Percentiles rank a stretch among this genome's conserved stretches.
phyloP scores from a whole-genome alignment of 2,329 filamentous ascomycete species.

The Claviceps arundinis region DNA sequence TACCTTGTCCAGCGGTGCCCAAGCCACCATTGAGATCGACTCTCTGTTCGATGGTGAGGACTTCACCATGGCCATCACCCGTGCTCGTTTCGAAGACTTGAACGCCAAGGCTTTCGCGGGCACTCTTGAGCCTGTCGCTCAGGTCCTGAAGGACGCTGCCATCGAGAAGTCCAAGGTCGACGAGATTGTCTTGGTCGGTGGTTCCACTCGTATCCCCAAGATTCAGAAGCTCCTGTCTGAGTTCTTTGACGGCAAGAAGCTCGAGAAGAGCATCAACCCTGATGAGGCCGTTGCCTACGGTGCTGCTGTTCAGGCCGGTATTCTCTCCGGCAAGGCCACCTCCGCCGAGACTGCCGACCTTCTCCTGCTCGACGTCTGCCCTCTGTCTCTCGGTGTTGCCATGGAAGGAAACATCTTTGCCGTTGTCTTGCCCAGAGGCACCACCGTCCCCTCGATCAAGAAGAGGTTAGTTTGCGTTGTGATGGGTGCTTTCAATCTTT shows the following conservation, averaged over 20 bases:
- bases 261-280: constrained; percentile 99
- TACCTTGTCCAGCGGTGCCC: constrained; percentile 91
- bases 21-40: constrained; percentile 97
- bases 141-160: constrained; percentile 85
- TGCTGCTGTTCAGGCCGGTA: constrained; percentile 96
- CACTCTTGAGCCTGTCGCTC: constrained; percentile 88
- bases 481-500: neutral
- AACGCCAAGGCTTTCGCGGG: constrained; percentile 92
- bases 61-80: constrained; percentile 93
- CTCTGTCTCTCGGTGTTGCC: constrained; percentile 92
- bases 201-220: constrained; percentile 94
- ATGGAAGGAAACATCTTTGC: constrained; percentile 99
- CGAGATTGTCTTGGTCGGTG: constrained; percentile 98
- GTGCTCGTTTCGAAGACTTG: constrained; percentile 96
- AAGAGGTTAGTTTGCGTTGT: constrained; percentile 36
- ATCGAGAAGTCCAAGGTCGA: constrained; percentile 87
- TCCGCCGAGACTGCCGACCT: constrained; percentile 90
- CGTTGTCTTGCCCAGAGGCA: constrained; percentile 61
- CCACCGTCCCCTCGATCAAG: constrained; percentile 52
- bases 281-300: constrained; percentile 98
- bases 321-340: constrained; percentile 94
- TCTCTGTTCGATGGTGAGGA: constrained; percentile 97
- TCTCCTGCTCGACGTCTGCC: constrained; percentile 89
- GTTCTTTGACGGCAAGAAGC: constrained; percentile 99
- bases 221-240: constrained; percentile 99